These are phyloP conservation scores for Dactylella cylindrospora DNA, from an alignment of 2,329 filamentous ascomycete genomes.

Conservation along the genomic window DNA sequence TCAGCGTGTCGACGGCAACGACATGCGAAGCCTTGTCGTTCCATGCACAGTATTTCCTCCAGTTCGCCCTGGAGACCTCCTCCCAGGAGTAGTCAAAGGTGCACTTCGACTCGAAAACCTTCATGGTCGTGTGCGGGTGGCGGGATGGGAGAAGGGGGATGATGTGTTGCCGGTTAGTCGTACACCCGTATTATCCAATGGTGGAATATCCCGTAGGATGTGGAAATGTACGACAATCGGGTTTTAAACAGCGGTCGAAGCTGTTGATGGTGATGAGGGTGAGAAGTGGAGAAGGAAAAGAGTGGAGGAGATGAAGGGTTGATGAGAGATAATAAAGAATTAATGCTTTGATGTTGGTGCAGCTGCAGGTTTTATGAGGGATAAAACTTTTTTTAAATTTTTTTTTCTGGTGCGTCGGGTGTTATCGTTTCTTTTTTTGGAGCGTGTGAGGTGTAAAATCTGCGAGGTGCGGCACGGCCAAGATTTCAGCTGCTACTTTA, in stretches of 20 bases:
- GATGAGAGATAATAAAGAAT: no score
- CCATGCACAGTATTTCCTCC: constrained; percentile 98
- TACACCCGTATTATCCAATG: no score
- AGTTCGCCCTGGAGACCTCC: constrained; percentile 95
- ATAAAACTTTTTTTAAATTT: constrained; percentile 43
- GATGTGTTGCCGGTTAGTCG: neutral
- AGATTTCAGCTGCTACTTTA: constrained; percentile 17
- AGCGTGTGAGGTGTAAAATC: constrained; percentile 11
- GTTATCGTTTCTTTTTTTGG: no score
- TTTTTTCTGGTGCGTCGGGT: neutral
- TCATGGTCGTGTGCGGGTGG: constrained; percentile 62
- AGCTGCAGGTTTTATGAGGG: constrained; percentile 16
- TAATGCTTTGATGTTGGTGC: constrained; percentile 11
- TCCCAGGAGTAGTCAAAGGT: constrained; percentile 99
- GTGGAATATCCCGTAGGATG: neutral
- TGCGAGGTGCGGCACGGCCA: constrained; percentile 18
- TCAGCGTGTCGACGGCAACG: constrained; percentile 88
- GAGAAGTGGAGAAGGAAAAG: neutral
- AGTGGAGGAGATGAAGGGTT: constrained; percentile 11
- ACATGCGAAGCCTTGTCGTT: constrained; percentile 98
- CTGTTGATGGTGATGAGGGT: neutral
- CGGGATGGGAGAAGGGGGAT: neutral
- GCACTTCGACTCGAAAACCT: constrained; percentile 87
- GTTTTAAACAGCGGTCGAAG: neutral
- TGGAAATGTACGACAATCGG: neutral